Conservation (phyloP, 1,139 yeast genomes). For the Pneumocystis carinii region DNA sequence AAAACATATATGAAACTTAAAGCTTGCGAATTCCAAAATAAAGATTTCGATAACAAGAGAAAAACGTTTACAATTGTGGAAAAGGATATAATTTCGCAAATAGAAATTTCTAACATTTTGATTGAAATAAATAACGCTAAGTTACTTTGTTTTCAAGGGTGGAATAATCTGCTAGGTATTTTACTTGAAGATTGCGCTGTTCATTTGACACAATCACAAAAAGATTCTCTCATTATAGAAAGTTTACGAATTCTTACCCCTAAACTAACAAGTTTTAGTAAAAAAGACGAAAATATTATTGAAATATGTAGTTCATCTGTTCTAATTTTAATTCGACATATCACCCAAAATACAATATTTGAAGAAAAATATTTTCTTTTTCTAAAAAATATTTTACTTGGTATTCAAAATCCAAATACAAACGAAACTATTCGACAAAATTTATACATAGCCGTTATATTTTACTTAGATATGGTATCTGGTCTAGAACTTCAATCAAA, state of each 20-base stretch:
- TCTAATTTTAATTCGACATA: not conserved
- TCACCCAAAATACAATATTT: not conserved
- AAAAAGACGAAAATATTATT: not conserved
- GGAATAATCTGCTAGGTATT: not conserved
- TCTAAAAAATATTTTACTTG: not conserved
- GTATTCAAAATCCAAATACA: not conserved
- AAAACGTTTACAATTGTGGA: not conserved
- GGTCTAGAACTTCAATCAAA: not conserved
- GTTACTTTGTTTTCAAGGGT: not conserved
- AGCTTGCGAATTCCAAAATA: not conserved
- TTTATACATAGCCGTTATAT: not conserved
- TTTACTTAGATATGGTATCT: not conserved
- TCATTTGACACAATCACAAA: not conserved
- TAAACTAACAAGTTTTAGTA: not conserved
- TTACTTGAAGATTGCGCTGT: not conserved
- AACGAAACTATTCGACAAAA: not conserved
- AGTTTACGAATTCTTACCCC: not conserved
- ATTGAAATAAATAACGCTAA: not conserved
- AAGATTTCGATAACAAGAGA: not conserved
- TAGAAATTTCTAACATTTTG: not conserved
- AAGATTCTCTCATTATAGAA: not conserved
- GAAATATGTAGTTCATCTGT: not conserved
- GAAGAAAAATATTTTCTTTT: not conserved
- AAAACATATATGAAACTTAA: not conserved
- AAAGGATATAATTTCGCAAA: not conserved